Base-by-base conservation (phyloP, 495 filamentous ascomycete species). In the Clohesyomyces aquaticus region DNA sequence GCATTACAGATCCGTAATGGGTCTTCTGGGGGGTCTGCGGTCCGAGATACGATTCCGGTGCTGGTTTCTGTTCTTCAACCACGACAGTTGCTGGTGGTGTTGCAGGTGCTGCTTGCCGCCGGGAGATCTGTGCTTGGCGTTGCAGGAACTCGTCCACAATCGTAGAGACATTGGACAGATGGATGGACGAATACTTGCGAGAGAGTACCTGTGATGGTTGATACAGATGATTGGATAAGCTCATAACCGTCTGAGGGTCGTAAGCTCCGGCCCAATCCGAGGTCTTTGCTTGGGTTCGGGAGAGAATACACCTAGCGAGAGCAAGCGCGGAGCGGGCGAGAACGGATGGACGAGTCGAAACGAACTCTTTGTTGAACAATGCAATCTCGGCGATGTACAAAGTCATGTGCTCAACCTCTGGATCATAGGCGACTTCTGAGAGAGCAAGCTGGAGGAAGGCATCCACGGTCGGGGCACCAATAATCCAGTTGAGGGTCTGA, bases 401-500 rank as follows among this genome's bases (percentile, higher is more conserved):
- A 16, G 94, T 86, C 89, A 98, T 93, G 73, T 96, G 89, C 77
- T 97, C 90, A 25, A 96, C 87, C 75, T 98, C 92, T 27, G 85
- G 80, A 76, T 96, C 91, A 70, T 83, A 84, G 4, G 73, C 70
- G 43, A 77, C 75, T 64, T 89, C 84, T 23, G 81, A 79, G 32
- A 89, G 76, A 25, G 86, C 84, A 61, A 96, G 73, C 66, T 96
- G 87, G 42, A 96, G 81, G 77, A 97, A 99, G 72, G 84, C 88
- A 74, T 98, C 93, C 55, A 96, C 89, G 28, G 94, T 97, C 0
- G 94, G 92, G 79, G 96, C 93, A 42, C 94, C 94, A 67, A 99
- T 88, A 67, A 87, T 85, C 95, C 95, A 99, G 63, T 90, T 88
- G 61, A 99, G 82, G n/a, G 94, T 98, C 77, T 96, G 92, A 68